Conservation (phyloP, 345 rosid species). For the Euphorbia pulcherrima region DNA sequence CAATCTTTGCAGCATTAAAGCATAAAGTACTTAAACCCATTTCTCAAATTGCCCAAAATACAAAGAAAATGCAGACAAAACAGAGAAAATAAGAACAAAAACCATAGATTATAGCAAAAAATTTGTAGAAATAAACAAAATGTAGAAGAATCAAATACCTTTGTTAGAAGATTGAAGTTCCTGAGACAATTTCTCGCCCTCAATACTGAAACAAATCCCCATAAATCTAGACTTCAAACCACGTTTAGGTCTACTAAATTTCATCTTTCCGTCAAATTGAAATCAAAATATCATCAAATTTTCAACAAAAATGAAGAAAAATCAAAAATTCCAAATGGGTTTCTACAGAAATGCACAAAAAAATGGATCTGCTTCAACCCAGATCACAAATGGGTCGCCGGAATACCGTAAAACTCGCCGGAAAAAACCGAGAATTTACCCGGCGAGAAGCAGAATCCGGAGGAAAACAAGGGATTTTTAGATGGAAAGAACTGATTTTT, state of each 20-base stretch:
- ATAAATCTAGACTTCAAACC: slow-evolving; percentile 25
- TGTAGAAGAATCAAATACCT: background rate
- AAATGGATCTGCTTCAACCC: slow-evolving; percentile 16
- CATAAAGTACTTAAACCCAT: background rate
- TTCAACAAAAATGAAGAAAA: background rate
- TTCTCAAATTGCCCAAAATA: background rate
- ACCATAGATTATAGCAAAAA: background rate
- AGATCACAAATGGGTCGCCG: slow-evolving; percentile 5
- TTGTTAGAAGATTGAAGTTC: slow-evolving; percentile 9
- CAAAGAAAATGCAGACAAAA: background rate
- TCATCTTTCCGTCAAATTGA: slow-evolving; percentile 13
- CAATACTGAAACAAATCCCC: slow-evolving; percentile 49
- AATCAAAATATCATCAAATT: background rate
- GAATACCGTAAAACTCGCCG: background rate
- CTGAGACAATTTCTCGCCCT: slow-evolving; percentile 7
- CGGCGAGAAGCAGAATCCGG: background rate
- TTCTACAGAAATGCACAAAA: background rate
- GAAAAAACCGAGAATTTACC: background rate
- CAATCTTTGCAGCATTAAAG: background rate
- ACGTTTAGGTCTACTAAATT: slow-evolving; percentile 12
- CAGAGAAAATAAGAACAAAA: background rate
- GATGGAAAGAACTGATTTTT: background rate
- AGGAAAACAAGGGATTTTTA: background rate
- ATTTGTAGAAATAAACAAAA: background rate
- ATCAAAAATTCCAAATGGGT: background rate